Evolutionary conservation across 768 basidiomycete species (phyloP).

Genomic region (Auricularia cornea): DNA sequence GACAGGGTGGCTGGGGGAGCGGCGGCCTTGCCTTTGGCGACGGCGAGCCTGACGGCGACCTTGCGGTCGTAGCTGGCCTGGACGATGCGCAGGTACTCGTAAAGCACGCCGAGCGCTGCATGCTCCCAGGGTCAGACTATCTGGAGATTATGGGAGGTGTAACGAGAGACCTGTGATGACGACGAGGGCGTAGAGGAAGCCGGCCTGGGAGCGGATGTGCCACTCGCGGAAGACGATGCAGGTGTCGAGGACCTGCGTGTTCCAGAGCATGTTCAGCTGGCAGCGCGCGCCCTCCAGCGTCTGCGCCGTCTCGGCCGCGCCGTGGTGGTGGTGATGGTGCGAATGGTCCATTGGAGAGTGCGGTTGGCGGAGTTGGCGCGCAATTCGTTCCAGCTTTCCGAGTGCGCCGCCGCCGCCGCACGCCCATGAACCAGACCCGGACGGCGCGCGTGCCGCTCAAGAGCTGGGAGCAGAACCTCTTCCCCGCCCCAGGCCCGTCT

Average conservation of each 20-base stretch:
- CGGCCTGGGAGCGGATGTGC: constrained; percentile 53
- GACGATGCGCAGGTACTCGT: constrained; percentile 68
- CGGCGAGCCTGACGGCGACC: constrained; percentile 41
- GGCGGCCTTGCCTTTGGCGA: constrained; percentile 31
- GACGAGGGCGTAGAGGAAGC: constrained; percentile 58
- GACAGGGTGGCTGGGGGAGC: constrained; percentile 36
- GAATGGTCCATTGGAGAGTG: constrained; percentile 9
- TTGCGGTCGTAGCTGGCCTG: constrained; percentile 49
- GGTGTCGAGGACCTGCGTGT: constrained; percentile 69
- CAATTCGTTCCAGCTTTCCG: too few relatives aligned
- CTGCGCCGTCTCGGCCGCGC: background rate
- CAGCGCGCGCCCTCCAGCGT: constrained; percentile 27
- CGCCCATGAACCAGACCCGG: too few relatives aligned
- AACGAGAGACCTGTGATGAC: constrained; percentile 37
- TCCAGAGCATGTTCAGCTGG: constrained; percentile 82
- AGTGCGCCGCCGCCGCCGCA: too few relatives aligned
- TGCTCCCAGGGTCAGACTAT: background rate
- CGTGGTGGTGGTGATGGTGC: constrained; percentile 4
- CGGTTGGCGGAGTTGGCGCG: background rate
- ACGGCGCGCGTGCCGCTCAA: too few relatives aligned
- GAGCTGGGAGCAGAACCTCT: too few relatives aligned
- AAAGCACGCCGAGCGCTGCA: constrained; percentile 51
- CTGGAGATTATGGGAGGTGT: background rate
- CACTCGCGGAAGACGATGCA: constrained; percentile 75
- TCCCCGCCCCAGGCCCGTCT: too few relatives aligned